Conservation (phyloP, 176 grass and related monocot genomes). For the Neostapfia colusana region DNA sequence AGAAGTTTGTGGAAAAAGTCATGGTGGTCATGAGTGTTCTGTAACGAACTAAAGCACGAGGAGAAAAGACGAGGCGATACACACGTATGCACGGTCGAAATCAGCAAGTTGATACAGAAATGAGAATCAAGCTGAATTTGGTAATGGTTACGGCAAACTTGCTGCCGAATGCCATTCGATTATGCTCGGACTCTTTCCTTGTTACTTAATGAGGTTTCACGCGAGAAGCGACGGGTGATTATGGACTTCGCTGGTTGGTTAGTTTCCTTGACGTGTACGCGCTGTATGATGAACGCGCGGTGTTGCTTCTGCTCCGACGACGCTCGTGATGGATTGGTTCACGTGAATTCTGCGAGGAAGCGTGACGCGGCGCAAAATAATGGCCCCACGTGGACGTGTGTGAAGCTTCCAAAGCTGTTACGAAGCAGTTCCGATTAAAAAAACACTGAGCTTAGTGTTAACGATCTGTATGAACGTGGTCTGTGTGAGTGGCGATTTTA, state of each 20-base stretch:
- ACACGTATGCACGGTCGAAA: neutral
- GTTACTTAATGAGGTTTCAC: no score
- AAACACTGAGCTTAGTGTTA: neutral
- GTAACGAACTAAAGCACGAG: neutral
- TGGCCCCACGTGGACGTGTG: neutral
- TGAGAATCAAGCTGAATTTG: neutral
- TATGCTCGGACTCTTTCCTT: no score
- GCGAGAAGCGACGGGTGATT: neutral
- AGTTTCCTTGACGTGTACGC: no score
- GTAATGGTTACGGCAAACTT: neutral
- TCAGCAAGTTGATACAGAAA: neutral
- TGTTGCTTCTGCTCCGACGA: conserved; percentile 3
- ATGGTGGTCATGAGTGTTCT: neutral
- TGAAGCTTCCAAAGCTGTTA: conserved; percentile 1
- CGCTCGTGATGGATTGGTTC: neutral
- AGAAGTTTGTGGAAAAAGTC: neutral
- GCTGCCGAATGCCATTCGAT: no score
- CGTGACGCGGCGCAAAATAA: neutral
- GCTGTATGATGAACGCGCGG: no score
- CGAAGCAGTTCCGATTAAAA: no score
- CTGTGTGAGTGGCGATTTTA: neutral
- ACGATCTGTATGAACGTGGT: neutral
- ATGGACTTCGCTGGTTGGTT: neutral
- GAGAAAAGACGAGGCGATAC: neutral
- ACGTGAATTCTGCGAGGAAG: conserved; percentile 28